Evolutionary conservation across 2,329 filamentous ascomycete genomes (phyloP).

Genomic region (Zymoseptoria ardabiliae): DNA sequence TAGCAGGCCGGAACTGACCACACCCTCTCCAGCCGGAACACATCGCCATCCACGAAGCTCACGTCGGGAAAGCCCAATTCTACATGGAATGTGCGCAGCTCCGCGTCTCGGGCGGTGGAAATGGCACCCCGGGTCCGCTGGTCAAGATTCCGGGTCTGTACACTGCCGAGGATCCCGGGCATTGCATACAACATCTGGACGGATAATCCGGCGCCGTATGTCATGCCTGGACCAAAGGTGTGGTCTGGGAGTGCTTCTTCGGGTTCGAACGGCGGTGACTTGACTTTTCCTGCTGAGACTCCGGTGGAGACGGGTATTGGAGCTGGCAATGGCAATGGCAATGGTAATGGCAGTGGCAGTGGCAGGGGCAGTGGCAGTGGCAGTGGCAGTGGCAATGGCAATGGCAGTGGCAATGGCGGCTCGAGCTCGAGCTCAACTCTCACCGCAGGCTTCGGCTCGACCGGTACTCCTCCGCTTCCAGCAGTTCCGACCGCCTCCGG

Average conservation of each 20-base stretch:
- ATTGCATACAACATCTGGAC: slow-evolving; percentile 17
- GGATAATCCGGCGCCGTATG: slow-evolving; percentile 11
- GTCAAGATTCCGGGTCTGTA: slow-evolving; percentile 19
- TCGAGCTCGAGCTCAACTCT: not conserved
- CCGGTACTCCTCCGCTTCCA: not conserved
- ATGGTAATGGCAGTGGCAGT: not conserved
- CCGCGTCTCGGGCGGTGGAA: slow-evolving; percentile 13
- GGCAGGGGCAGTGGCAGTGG: not conserved
- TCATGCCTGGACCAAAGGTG: slow-evolving; percentile 12
- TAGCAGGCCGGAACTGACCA: not conserved
- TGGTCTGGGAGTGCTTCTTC: slow-evolving; percentile 3
- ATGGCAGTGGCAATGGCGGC: not conserved
- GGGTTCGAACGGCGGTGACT: not conserved
- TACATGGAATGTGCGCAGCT: slow-evolving; percentile 17
- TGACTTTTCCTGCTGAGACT: not conserved
- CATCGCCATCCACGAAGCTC: slow-evolving; percentile 15
- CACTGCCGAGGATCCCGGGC: slow-evolving; percentile 15
- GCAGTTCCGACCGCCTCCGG: not conserved
- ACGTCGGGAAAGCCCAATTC: slow-evolving; percentile 14
- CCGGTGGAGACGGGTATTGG: not conserved
- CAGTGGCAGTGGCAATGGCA: not conserved
- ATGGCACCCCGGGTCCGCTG: slow-evolving; percentile 11
- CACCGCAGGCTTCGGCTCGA: not conserved
- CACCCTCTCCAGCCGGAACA: slow-evolving; percentile 6
- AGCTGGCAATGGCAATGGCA: not conserved